phyloP scores from a whole-genome alignment of 2,329 filamentous ascomycete genomes.

The Cytospora leucostoma region DNA sequence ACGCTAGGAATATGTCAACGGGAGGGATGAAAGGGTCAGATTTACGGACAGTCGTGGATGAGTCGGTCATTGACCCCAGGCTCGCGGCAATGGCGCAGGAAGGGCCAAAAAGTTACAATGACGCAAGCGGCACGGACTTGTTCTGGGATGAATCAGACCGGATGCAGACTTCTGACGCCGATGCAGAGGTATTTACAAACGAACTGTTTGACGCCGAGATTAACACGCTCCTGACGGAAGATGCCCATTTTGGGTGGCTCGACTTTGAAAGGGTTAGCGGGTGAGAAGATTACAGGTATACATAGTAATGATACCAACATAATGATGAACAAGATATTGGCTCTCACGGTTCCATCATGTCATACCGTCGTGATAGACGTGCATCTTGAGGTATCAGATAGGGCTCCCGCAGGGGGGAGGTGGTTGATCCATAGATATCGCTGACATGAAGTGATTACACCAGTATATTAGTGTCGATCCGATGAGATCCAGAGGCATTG shows the following conservation, averaged over 20 bases:
- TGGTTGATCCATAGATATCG: too few species aligned
- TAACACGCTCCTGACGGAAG: constrained; percentile 28
- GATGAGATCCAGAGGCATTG: too few species aligned
- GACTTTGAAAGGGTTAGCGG: constrained; percentile 22
- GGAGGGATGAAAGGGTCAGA: neutral
- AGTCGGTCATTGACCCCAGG: constrained; percentile 24
- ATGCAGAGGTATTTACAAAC: constrained; percentile 27
- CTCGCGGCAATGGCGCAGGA: constrained; percentile 5
- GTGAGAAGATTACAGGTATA: constrained; percentile 3
- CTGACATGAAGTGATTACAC: too few species aligned
- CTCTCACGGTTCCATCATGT: neutral
- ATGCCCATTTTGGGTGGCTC: constrained; percentile 30
- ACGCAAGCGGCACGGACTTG: constrained; percentile 1
- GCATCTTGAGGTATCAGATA: too few species aligned
- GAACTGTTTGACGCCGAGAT: constrained; percentile 32
- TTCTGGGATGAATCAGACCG: constrained; percentile 16
- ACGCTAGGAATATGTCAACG: neutral
- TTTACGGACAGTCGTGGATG: neutral
- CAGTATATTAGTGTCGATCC: too few species aligned
- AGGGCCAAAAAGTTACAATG: neutral
- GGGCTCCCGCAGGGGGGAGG: too few species aligned
- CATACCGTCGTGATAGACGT: too few species aligned
- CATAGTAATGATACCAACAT: neutral
- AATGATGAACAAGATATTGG: neutral
- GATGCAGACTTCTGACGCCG: neutral